A percentile compares a stretch with the other conserved stretches of the same genome.
phyloP scores from a whole-genome alignment of 2,329 filamentous ascomycete genomes.

The Alternaria conjuncta region DNA sequence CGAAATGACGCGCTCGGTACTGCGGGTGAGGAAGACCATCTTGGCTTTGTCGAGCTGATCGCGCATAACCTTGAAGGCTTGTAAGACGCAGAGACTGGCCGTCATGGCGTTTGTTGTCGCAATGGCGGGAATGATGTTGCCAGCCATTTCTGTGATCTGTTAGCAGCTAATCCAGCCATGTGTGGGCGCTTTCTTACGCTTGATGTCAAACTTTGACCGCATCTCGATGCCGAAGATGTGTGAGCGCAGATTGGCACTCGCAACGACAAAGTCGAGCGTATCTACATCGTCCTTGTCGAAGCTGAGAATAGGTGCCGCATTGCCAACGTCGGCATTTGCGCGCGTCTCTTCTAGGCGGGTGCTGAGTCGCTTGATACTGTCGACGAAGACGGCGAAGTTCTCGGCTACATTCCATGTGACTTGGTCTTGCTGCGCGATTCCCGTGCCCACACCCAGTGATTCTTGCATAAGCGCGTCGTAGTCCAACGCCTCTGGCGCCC shows the following conservation, averaged over 20 bases:
- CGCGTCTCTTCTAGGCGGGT: conserved; percentile 73
- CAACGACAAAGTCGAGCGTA: conserved; percentile 91
- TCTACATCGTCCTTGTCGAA: conserved; percentile 98
- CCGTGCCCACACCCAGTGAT: conserved; percentile 58
- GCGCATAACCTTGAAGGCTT: conserved; percentile 88
- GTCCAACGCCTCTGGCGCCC: conserved; percentile 74
- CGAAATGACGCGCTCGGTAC: conserved; percentile 63
- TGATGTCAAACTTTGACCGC: conserved; percentile 94
- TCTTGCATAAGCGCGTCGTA: conserved; percentile 68
- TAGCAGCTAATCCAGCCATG: background rate
- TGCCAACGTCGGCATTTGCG: conserved; percentile 57
- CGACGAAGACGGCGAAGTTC: conserved; percentile 83
- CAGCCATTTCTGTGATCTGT: conserved; percentile 78
- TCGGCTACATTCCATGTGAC: conserved; percentile 80
- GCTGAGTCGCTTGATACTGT: conserved; percentile 80
- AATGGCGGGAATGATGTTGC: conserved; percentile 98
- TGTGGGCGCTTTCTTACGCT: conserved; percentile 59
- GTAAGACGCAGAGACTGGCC: conserved; percentile 87
- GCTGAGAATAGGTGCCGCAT: conserved; percentile 67
- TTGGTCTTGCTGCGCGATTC: conserved; percentile 71
- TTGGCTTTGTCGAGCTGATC: conserved; percentile 71
- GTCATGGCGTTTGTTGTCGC: conserved; percentile 98
- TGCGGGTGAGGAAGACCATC: conserved; percentile 84
- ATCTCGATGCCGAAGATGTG: conserved; percentile 85
- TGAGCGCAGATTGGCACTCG: conserved; percentile 88